Evolutionary conservation across 768 basidiomycete species (phyloP).

Genomic region (Mycena amicta): DNA sequence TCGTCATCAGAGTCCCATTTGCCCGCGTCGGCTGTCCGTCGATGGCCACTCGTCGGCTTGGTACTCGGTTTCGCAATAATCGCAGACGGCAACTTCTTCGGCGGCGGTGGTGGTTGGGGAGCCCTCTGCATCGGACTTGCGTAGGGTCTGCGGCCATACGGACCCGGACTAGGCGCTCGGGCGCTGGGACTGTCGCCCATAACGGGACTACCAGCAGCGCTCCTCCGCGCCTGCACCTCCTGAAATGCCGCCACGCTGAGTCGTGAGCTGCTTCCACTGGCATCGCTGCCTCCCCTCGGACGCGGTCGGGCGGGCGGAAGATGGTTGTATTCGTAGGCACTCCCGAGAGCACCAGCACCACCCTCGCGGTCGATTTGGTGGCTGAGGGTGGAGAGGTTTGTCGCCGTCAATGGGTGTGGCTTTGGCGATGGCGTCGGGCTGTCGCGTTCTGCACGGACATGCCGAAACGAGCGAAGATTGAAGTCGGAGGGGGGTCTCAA

Average conservation of each 20-base stretch:
- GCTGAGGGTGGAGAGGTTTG: conserved; percentile 1
- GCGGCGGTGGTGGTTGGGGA: too few relatives aligned
- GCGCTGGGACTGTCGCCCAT: conserved; percentile 21
- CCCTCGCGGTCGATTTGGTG: background rate
- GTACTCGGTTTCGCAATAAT: background rate
- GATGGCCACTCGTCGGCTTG: background rate
- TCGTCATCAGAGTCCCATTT: conserved; percentile 3
- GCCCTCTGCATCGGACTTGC: background rate
- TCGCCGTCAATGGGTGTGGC: background rate
- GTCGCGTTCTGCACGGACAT: conserved; percentile 1
- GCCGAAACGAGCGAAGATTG: conserved; percentile 14
- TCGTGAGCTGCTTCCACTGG: conserved; percentile 30
- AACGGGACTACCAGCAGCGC: conserved; percentile 60
- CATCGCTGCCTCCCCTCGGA: conserved; percentile 3
- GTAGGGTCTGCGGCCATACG: background rate
- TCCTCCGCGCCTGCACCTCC: conserved; percentile 72
- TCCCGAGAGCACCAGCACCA: background rate
- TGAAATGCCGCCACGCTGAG: conserved; percentile 83
- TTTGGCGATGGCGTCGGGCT: background rate
- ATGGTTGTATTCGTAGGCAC: background rate
- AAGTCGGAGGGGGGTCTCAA: conserved; percentile 11
- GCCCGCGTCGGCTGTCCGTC: background rate
- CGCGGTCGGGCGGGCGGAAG: conserved; percentile 6
- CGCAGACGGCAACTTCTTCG: background rate
- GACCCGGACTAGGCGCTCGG: conserved; percentile 10